These are phyloP conservation scores for Aspergillus coremiiformis DNA, from an alignment of 495 filamentous ascomycete species.

Conservation along the genomic window DNA sequence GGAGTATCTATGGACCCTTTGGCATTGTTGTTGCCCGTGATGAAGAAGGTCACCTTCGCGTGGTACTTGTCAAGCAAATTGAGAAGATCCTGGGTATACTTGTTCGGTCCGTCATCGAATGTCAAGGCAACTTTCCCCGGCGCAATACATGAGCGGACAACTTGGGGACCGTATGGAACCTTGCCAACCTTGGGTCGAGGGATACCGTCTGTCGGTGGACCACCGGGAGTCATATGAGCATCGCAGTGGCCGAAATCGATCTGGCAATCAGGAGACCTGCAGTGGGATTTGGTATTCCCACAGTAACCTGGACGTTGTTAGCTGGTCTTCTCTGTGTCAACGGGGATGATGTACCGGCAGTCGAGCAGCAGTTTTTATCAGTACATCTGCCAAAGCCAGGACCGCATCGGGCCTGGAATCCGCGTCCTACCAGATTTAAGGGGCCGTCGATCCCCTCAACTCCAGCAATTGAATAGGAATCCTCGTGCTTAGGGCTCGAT, in stretches of 20 bases:
- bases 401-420: conserved; percentile 31
- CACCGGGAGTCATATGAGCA: conserved; percentile 55
- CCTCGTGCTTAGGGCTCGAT: too few species aligned
- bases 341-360: conserved; percentile 43
- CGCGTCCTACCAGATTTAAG: conserved; percentile 13
- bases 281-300: conserved; percentile 54
- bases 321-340: not conserved
- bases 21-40: conserved; percentile 66
- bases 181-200: conserved; percentile 51
- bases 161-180: conserved; percentile 52
- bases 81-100: conserved; percentile 61
- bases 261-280: conserved; percentile 62
- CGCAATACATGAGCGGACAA: conserved; percentile 59
- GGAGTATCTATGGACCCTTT: conserved; percentile 65
- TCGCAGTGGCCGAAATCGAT: conserved; percentile 64
- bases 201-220: conserved; percentile 52
- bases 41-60: conserved; percentile 72
- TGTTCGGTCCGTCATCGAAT: conserved; percentile 70
- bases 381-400: conserved; percentile 44
- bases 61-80: conserved; percentile 59
- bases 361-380: conserved; percentile 55
- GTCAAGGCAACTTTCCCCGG: conserved; percentile 64
- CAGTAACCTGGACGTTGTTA: conserved; percentile 43
- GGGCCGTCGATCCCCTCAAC: not conserved
- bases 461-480: not conserved